A percentile compares a stretch with the other conserved stretches of the same genome.
Evolutionary conservation across 2,329 filamentous ascomycete species (phyloP).

Genomic region (Alternaria sp.): DNA sequence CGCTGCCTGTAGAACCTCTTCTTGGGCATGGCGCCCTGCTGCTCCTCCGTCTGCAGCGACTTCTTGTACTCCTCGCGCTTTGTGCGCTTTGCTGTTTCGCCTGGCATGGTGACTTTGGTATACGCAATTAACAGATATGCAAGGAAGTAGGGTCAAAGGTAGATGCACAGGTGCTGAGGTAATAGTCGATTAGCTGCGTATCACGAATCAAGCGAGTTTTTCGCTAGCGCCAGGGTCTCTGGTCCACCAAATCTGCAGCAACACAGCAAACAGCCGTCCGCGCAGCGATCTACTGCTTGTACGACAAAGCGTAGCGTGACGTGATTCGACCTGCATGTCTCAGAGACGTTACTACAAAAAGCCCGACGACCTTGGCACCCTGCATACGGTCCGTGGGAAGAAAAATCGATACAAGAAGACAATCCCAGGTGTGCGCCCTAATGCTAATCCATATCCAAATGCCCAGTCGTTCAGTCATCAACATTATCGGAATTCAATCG

Average conservation of each 20-base stretch:
- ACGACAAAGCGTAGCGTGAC: slow-evolving; percentile 18
- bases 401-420: slow-evolving; percentile 36
- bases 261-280: slow-evolving; percentile 2
- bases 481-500: slow-evolving; percentile 84
- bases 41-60: slow-evolving; percentile 43
- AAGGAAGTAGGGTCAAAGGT: slow-evolving; percentile 1
- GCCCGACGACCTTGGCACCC: slow-evolving; percentile 33
- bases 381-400: slow-evolving; percentile 34
- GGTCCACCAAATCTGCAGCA: slow-evolving; percentile 19
- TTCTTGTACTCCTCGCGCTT: slow-evolving; percentile 57
- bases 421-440: slow-evolving; percentile 33
- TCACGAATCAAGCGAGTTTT: slow-evolving; percentile 31
- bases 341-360: slow-evolving; percentile 20
- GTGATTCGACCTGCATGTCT: slow-evolving; percentile 18
- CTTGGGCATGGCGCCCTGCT: slow-evolving; percentile 72
- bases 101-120: slow-evolving; percentile 35
- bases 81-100: slow-evolving; percentile 49
- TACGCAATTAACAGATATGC: neutral
- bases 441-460: slow-evolving; percentile 35
- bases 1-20: slow-evolving; percentile 97
- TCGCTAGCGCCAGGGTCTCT: slow-evolving; percentile 30
- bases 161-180: slow-evolving; percentile 14
- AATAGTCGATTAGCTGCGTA: slow-evolving; percentile 26
- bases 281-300: slow-evolving; percentile 13
- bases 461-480: slow-evolving; percentile 37